A percentile compares a stretch with the other conserved stretches of the same genome.
Conservation (phyloP, 768 basidiomycete genomes). For the Phaeotremella skinneri region DNA sequence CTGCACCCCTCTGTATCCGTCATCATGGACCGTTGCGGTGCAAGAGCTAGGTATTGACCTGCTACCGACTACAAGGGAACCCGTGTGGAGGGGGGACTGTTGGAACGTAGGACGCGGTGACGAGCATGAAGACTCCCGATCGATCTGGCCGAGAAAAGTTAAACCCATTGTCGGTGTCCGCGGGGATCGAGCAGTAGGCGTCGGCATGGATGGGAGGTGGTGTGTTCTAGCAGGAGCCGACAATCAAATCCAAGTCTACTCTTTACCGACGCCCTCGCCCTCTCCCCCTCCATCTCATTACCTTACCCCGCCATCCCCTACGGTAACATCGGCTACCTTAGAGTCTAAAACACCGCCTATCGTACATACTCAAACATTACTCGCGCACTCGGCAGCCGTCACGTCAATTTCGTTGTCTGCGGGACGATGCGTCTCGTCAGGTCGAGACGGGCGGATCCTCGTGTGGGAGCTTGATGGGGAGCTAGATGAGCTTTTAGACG, state of each 20-base stretch:
- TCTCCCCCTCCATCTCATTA: constrained; percentile 16
- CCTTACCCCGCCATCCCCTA: too few species aligned
- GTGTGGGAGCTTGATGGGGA: constrained; percentile 48
- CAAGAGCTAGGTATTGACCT: constrained; percentile 44
- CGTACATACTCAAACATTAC: constrained; percentile 44
- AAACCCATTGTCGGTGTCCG: constrained; percentile 43
- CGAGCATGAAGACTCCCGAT: constrained; percentile 17
- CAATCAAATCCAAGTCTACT: constrained; percentile 50
- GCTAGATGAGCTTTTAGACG: constrained; percentile 7
- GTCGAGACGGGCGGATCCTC: constrained; percentile 44
- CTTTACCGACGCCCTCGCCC: constrained; percentile 29
- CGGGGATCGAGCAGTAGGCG: constrained; percentile 36
- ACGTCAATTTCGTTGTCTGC: constrained; percentile 39
- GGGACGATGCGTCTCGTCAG: constrained; percentile 46
- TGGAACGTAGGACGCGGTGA: constrained; percentile 17
- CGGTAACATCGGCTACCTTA: neutral
- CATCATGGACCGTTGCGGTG: constrained; percentile 49
- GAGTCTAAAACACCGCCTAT: constrained; percentile 16
- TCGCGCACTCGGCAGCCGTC: constrained; percentile 44
- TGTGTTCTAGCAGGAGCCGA: constrained; percentile 48
- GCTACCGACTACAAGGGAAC: neutral
- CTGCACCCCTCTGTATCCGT: constrained; percentile 47
- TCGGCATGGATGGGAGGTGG: constrained; percentile 47
- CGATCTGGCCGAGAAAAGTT: constrained; percentile 36
- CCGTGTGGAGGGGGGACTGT: constrained; percentile 25